Conservation (phyloP, 306 rosid genomes). For the Ormosia semicastrata region DNA sequence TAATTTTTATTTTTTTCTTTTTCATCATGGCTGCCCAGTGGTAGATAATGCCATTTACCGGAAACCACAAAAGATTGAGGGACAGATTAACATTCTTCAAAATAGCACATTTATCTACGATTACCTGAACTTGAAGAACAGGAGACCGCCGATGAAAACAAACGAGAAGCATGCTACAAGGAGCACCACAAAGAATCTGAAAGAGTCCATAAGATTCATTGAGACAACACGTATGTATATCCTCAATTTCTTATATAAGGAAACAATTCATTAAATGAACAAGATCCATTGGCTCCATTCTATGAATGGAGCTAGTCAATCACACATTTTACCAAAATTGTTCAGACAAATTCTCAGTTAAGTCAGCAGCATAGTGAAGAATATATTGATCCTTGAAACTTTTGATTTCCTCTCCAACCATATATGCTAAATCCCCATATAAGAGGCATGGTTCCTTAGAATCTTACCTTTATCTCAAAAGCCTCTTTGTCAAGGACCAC, state of each 20-base stretch:
- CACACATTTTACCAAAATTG: not conserved
- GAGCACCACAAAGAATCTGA: slow-evolving; percentile 85
- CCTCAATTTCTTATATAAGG: not conserved
- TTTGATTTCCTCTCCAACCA: not conserved
- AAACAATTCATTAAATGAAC: slow-evolving; percentile 8
- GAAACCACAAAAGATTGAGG: not conserved
- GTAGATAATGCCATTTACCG: slow-evolving; percentile 1
- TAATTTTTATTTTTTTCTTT: not conserved
- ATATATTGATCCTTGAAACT: slow-evolving; percentile 3
- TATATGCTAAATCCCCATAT: slow-evolving; percentile 9
- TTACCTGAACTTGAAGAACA: slow-evolving; percentile 89
- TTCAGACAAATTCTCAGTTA: not conserved
- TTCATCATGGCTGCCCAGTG: not conserved
- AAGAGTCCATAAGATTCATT: slow-evolving; percentile 32
- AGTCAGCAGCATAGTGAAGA: slow-evolving; percentile 7
- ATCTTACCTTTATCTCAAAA: not conserved
- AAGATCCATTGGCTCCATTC: not conserved
- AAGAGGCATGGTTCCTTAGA: not conserved
- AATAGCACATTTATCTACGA: slow-evolving; percentile 23
- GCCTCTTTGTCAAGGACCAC: not conserved
- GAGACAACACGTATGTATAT: slow-evolving; percentile 12
- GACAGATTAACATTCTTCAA: slow-evolving; percentile 3
- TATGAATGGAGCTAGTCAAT: not conserved
- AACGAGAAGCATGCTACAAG: slow-evolving; percentile 79
- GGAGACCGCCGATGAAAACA: slow-evolving; percentile 76